Base-by-base conservation (phyloP, 768 basidiomycete genomes). In the Agaricus blazei region DNA sequence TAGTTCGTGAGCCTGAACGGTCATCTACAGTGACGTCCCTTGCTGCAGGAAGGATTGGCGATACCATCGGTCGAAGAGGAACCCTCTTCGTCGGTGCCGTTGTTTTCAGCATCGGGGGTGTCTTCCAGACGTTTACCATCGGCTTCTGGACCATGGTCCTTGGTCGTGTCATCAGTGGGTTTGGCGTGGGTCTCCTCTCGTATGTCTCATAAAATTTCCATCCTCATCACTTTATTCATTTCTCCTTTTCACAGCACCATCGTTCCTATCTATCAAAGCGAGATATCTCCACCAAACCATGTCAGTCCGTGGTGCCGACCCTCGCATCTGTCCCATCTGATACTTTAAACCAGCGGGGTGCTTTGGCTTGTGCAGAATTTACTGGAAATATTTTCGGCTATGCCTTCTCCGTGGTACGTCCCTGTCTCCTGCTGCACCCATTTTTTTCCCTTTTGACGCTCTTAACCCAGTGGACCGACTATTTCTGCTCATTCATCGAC, bases 331-430 rank as follows among this genome's bases (percentile, higher is more conserved):
- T 5, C 12, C 12, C 52, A 48, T 52, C 38, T 57, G 9, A 23
- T 14, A 4, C 44, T 34, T 42, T 24, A 11, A 46, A 19, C 4
- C 37, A 93, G 84, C 79, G 93, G 63, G 93, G 93, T 40, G 84
- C 87, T 27, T 75, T 95, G 40, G 93, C 91, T 1, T 93, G 90
- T 62, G 90, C 92, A 73, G 93, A 95, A 63, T 95, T 94, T 65
- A 93, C 93, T 0, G 87, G 87, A 57, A 93, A 94, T 63, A 79
- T 95, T 59, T 70, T 87, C 46, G 93, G 93, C 56, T 95, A 95
- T 64, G 84, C 90, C 1, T 78, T 81, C 42, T 91, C 88, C 24
- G 89, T 94, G 58, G 88, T 75, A 46, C 29, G 27, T 24, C 49
- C 48, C 28, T 51, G 34, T 43, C 28, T 58, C 8, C 3, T 15